These are phyloP conservation scores for Scheffersomyces parashehatae DNA, from an alignment of 1,139 yeast species.

Conservation along the genomic window DNA sequence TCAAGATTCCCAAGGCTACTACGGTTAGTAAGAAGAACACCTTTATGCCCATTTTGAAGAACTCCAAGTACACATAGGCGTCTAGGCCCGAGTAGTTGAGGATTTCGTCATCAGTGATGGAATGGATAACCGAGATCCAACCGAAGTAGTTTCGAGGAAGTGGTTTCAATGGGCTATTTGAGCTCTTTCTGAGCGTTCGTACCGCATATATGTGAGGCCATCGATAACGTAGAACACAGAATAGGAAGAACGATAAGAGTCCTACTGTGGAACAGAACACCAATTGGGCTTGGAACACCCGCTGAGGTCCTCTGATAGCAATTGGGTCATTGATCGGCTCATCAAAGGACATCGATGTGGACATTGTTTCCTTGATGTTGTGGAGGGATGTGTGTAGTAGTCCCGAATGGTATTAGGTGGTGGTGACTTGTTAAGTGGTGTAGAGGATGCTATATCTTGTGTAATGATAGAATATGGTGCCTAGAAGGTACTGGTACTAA, in stretches of 20 bases:
- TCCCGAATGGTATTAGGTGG: neutral
- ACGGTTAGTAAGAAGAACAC: slow-evolving; percentile 38
- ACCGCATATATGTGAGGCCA: slow-evolving; percentile 58
- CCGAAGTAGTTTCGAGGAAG: slow-evolving; percentile 41
- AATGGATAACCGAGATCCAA: slow-evolving; percentile 40
- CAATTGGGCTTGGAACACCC: slow-evolving; percentile 48
- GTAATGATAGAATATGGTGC: no score
- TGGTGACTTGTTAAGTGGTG: no score
- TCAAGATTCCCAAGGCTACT: slow-evolving; percentile 39
- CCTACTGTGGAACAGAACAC: slow-evolving; percentile 40
- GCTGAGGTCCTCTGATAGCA: slow-evolving; percentile 40
- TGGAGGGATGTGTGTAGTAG: neutral
- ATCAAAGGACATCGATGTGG: slow-evolving; percentile 6
- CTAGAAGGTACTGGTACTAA: no score
- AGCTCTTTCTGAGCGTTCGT: slow-evolving; percentile 39
- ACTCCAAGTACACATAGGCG: slow-evolving; percentile 45
- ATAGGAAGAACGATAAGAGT: slow-evolving; percentile 33
- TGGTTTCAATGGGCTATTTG: slow-evolving; percentile 27
- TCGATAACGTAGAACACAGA: slow-evolving; percentile 43
- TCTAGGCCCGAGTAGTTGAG: slow-evolving; percentile 44
- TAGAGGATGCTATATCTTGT: no score
- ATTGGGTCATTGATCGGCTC: slow-evolving; percentile 24
- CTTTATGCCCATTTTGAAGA: slow-evolving; percentile 47
- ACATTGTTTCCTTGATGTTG: slow-evolving; percentile 1
- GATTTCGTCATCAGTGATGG: slow-evolving; percentile 44